Evolutionary conservation across 2,329 filamentous ascomycete genomes (phyloP), one percentile per base, ranked within the genome.

Genomic region (Bipolaris zeicola): DNA sequence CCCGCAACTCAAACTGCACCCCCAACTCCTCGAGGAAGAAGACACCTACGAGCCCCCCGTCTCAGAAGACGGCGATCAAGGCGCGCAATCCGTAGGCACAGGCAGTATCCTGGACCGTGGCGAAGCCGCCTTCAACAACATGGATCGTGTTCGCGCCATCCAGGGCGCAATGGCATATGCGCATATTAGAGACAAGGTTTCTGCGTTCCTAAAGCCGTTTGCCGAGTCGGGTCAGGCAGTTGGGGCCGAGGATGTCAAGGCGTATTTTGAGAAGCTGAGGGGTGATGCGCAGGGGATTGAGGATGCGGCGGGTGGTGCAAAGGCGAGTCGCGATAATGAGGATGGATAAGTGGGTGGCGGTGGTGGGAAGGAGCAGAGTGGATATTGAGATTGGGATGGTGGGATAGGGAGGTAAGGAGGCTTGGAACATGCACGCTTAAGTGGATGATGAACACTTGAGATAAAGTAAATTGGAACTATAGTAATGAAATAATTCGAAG

Each of bases 121-220:
- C 44, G 95, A 99, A 78, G 94, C 91, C 45, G 94, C 93, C 0
- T 83, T 99, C 26, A 92, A 88, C 73, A 96, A 92, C 68, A 88
- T 99, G 54, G 95, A 99, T 73, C 90, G 95, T 2, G 94, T 98
- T 6, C 85, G 89, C 13, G 95, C 95, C 4, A 96, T 99, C 53
- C 76, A 99, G 75, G 95, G 95, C 14, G 94, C 96, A 43, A 97
- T 98, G 92, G 94, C 93, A 0, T 99, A 98, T 78, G 97, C 98
- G 69, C 90, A 96, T 69, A 84, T 99, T 58, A 95, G 96, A 72
- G 93, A 98, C 71, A 93, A 94, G 73, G 87, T 99, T n/a, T 96
- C 94, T 81, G 88, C 89, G 0, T 98, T 99, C 74, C 86, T 99
- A 69, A 87, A 93, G 77, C 90, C 96, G 41, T 99, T 96, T 74